phyloP scores from a whole-genome alignment of 1,139 yeast species.

The Yamadazyma conglobata region DNA sequence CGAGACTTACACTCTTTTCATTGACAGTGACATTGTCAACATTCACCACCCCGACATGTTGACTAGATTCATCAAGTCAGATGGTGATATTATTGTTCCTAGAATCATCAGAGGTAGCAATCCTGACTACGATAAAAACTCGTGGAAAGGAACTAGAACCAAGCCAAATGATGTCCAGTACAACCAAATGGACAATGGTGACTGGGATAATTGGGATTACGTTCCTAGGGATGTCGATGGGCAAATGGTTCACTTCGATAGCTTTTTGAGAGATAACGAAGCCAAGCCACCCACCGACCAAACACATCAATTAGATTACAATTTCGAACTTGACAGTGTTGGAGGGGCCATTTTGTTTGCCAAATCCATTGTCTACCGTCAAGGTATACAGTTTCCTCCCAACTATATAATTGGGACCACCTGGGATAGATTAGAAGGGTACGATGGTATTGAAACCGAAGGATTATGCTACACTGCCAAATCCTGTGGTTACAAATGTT shows the following conservation, averaged over 20 bases:
- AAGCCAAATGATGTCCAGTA: slow-evolving; percentile 33
- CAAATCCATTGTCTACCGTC: slow-evolving; percentile 38
- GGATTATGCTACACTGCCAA: slow-evolving; percentile 49
- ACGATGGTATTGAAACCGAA: slow-evolving; percentile 51
- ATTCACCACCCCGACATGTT: slow-evolving; percentile 28
- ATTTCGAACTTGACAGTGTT: slow-evolving; percentile 40
- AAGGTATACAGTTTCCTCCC: slow-evolving; percentile 46
- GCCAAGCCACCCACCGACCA: slow-evolving; percentile 16
- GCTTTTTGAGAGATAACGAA: slow-evolving; percentile 16
- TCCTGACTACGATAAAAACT: slow-evolving; percentile 39
- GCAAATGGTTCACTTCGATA: slow-evolving; percentile 31
- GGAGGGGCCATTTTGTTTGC: slow-evolving; percentile 49
- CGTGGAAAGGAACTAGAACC: slow-evolving; percentile 46
- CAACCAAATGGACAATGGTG: slow-evolving; percentile 26
- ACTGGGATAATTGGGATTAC: slow-evolving; percentile 34
- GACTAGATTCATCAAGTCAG: slow-evolving; percentile 27
- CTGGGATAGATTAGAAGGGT: slow-evolving; percentile 48
- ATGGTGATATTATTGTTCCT: slow-evolving; percentile 41
- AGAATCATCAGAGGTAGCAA: slow-evolving; percentile 27
- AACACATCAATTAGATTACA: slow-evolving; percentile 15
- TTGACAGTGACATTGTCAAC: slow-evolving; percentile 42
- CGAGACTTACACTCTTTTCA: slow-evolving; percentile 39
- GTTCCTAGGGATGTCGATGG: slow-evolving; percentile 35
- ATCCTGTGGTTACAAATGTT: slow-evolving; percentile 42
- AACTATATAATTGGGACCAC: slow-evolving; percentile 44